A percentile compares a stretch with the other conserved stretches of the same genome.
These are phyloP conservation scores for Myotisia sp. DNA, from an alignment of 2,329 filamentous ascomycete species.

Conservation along the genomic window DNA sequence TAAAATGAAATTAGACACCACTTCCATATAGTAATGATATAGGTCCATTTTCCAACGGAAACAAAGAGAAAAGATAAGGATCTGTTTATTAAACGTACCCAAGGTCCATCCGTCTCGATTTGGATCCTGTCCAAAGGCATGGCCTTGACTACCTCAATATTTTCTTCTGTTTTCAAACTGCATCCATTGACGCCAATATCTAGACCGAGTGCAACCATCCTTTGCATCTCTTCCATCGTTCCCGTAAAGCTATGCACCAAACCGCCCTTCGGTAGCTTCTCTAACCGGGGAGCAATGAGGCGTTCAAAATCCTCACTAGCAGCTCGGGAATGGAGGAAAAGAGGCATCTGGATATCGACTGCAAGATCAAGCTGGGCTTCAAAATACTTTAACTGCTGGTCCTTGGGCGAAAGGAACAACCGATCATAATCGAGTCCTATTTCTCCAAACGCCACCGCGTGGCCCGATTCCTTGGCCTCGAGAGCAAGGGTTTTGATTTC, in stretches of 20 bases:
- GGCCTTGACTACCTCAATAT: constrained; percentile 66
- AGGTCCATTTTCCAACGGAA: too few species aligned
- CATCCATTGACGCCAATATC: constrained; percentile 95
- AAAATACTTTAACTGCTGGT: constrained; percentile 73
- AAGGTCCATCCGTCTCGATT: constrained; percentile 93
- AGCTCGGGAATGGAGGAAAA: constrained; percentile 86
- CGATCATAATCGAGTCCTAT: constrained; percentile 95
- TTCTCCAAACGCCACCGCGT: constrained; percentile 75
- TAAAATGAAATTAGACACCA: constrained; percentile 1
- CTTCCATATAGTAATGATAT: too few species aligned
- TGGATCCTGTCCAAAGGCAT: constrained; percentile 70
- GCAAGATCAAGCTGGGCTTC: constrained; percentile 67
- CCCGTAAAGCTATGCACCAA: constrained; percentile 95
- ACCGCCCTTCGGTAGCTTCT: constrained; percentile 56
- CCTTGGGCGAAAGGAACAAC: constrained; percentile 63
- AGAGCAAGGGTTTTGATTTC: constrained; percentile 52
- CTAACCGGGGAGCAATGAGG: constrained; percentile 50
- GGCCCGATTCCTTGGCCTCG: constrained; percentile 41
- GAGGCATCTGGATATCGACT: constrained; percentile 59
- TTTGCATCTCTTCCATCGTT: constrained; percentile 66
- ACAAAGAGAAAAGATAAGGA: not conserved
- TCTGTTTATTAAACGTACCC: constrained; percentile 35
- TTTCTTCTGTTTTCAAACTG: constrained; percentile 86
- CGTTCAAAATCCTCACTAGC: constrained; percentile 72
- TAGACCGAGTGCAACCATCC: constrained; percentile 64